A percentile compares a stretch with the other conserved stretches of the same genome.
Evolutionary conservation across 2,329 filamentous ascomycete species (phyloP).

Genomic region (Penicillium sclerotiorum): DNA sequence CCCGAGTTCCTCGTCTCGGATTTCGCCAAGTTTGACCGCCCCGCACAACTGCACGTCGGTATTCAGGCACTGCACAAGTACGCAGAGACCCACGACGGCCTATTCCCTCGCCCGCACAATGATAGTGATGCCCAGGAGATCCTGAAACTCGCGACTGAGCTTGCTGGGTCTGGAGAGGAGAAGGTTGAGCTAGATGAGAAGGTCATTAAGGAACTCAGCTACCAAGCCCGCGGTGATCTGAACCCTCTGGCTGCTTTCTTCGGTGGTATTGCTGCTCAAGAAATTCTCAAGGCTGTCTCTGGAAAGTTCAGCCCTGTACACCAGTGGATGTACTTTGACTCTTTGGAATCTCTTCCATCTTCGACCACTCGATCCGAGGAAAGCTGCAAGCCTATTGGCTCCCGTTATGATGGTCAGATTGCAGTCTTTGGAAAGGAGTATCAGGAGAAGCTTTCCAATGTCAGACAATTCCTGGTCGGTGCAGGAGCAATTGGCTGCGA

Average conservation of each 20-base stretch:
- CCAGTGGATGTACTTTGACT: conserved; percentile 98
- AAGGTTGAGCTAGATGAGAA: conserved; percentile 88
- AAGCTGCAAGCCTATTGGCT: conserved; percentile 79
- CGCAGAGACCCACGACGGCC: conserved; percentile 68
- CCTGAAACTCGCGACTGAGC: conserved; percentile 71
- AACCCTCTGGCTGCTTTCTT: conserved; percentile 94
- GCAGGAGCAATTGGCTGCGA: conserved; percentile 97
- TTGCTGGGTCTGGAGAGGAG: conserved; percentile 68
- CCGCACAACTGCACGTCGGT: conserved; percentile 85
- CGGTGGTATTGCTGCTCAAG: conserved; percentile 89
- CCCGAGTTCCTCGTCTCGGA: conserved; percentile 91
- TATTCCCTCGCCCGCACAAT: conserved; percentile 80
- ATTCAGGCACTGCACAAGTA: conserved; percentile 92
- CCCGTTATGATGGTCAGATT: conserved; percentile 95
- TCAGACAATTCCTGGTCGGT: conserved; percentile 92
- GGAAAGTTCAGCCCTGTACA: conserved; percentile 96
- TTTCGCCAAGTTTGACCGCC: conserved; percentile 96
- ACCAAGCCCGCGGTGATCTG: conserved; percentile 88
- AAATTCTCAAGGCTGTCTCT: conserved; percentile 94
- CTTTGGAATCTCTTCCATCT: conserved; percentile 87
- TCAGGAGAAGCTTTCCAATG: conserved; percentile 88
- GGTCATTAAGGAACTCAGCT: conserved; percentile 87
- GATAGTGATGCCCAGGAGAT: conserved; percentile 80
- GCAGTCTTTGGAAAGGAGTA: conserved; percentile 92
- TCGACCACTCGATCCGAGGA: conserved; percentile 77